Percentiles rank a stretch among this genome's conserved stretches.
These are phyloP conservation scores for Ceratocystis variospora DNA, from an alignment of 2,329 filamentous ascomycete genomes.

Conservation along the genomic window DNA sequence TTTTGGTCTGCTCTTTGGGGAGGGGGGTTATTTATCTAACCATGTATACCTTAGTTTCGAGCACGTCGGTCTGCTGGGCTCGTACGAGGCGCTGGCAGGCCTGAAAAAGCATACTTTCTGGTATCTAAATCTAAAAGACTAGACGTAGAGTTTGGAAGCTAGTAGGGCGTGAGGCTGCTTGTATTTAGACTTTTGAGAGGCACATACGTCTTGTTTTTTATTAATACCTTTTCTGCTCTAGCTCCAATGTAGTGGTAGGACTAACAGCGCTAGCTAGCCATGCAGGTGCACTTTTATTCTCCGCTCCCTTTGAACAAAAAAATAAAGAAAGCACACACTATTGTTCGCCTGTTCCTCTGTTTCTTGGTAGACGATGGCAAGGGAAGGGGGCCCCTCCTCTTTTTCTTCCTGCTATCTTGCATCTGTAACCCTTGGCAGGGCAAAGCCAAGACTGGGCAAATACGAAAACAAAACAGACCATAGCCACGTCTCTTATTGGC, in stretches of 20 bases:
- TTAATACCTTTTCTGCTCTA: not conserved
- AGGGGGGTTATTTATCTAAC: too few relatives aligned
- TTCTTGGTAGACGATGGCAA: not conserved
- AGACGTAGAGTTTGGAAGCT: not conserved
- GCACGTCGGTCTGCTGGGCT: too few relatives aligned
- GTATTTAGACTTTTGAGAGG: not conserved
- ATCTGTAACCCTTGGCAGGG: constrained; percentile 4
- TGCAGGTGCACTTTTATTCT: not conserved
- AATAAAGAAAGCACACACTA: not conserved
- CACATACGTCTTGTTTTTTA: not conserved
- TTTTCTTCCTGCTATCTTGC: not conserved
- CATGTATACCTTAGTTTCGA: too few relatives aligned
- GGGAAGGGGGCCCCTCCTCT: not conserved
- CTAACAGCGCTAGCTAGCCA: constrained; percentile 31
- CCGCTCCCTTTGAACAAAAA: not conserved
- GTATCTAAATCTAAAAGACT: not conserved
- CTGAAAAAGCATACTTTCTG: not conserved
- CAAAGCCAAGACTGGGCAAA: not conserved
- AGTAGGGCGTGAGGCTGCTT: not conserved
- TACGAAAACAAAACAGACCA: too few relatives aligned
- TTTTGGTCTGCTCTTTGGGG: not conserved
- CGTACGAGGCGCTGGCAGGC: not conserved
- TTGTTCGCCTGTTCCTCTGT: not conserved
- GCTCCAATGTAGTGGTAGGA: not conserved
- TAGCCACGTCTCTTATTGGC: too few relatives aligned